Conservation (phyloP, 345 rosid species). For the Rubroshorea leprosula region DNA sequence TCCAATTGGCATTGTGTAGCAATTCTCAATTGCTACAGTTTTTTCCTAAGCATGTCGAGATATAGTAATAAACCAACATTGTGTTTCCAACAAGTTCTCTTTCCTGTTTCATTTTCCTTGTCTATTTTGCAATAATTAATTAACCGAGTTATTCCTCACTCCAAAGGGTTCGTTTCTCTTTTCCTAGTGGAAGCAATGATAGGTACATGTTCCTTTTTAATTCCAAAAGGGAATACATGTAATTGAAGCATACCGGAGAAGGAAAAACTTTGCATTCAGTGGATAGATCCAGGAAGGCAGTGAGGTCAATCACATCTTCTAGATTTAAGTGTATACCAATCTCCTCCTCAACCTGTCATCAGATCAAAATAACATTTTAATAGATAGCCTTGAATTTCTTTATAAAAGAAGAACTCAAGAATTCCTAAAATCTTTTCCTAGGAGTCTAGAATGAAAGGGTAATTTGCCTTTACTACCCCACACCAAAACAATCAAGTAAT, state of each 20-base stretch:
- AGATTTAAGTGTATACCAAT: constrained; percentile 61
- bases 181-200: neutral
- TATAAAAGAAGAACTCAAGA: no score
- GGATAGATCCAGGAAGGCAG: constrained; percentile 71
- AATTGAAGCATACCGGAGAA: constrained; percentile 52
- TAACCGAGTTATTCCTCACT: no score
- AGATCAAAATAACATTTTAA: neutral
- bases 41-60: no score
- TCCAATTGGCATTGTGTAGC: no score
- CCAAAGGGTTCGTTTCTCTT: no score
- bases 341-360: constrained; percentile 79
- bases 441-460: neutral
- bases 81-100: no score
- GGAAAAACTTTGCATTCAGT: constrained; percentile 64
- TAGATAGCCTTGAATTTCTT: no score
- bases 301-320: constrained; percentile 79
- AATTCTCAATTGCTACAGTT: no score
- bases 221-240: neutral
- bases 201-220: neutral
- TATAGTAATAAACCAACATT: no score
- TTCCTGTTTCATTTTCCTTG: no score
- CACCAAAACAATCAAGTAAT: neutral
- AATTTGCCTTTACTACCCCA: neutral
- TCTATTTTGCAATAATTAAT: no score
- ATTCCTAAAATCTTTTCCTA: no score